A percentile compares a stretch with the other conserved stretches of the same genome.
These are phyloP conservation scores for Camelina neglecta DNA, from an alignment of 345 rosid species.

Conservation along the genomic window DNA sequence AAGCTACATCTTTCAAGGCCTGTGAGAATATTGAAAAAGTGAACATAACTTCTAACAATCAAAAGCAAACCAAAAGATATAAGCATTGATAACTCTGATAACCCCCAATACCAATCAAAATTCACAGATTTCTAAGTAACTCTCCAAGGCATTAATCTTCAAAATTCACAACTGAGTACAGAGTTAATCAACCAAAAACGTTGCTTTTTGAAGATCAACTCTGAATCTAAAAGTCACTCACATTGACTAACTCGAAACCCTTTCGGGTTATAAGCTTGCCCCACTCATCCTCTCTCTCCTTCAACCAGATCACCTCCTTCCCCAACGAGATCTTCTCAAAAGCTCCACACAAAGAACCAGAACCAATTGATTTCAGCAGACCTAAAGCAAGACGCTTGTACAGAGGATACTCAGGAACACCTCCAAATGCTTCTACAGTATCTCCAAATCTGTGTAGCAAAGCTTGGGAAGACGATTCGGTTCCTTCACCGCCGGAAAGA, in stretches of 20 bases:
- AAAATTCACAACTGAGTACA: slow-evolving; percentile 7
- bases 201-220: neutral
- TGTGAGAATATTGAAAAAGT: slow-evolving; percentile 30
- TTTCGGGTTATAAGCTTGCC: slow-evolving; percentile 43
- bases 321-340: slow-evolving; percentile 36
- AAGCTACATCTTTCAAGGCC: slow-evolving; percentile 45
- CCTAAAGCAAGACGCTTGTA: slow-evolving; percentile 56
- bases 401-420: slow-evolving; percentile 60
- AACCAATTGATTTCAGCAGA: slow-evolving; percentile 49
- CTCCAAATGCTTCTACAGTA: slow-evolving; percentile 43
- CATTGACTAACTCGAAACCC: slow-evolving; percentile 51
- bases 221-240: slow-evolving; percentile 9
- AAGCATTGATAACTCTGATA: neutral
- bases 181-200: neutral
- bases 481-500: slow-evolving; percentile 36
- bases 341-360: slow-evolving; percentile 39
- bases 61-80: slow-evolving; percentile 9
- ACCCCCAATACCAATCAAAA: slow-evolving; percentile 16
- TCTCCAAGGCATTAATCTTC: neutral
- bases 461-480: neutral
- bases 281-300: slow-evolving; percentile 54
- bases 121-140: neutral
- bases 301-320: slow-evolving; percentile 36
- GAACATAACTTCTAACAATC: neutral
- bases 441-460: slow-evolving; percentile 15